Conservation (phyloP, 352 stramenopile genomes). For the Phytophthora ohioensis region DNA sequence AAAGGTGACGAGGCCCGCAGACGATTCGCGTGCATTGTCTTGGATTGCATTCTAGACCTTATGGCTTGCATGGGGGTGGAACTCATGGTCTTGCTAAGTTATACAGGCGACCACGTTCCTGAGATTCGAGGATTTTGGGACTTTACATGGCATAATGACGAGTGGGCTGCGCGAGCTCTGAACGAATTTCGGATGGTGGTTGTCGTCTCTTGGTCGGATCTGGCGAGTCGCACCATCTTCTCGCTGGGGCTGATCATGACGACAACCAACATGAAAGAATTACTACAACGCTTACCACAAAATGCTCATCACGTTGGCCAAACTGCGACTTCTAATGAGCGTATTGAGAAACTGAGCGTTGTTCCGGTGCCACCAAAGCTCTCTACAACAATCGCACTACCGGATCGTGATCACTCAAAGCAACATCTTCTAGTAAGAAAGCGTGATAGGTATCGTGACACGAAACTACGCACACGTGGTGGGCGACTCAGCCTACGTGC, state of each 20-base stretch:
- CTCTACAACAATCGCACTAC: too few relatives aligned
- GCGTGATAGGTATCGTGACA: background rate
- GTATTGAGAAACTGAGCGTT: background rate
- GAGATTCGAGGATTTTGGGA: constrained; percentile 9
- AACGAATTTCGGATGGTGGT: constrained; percentile 40
- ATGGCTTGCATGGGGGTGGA: constrained; percentile 27
- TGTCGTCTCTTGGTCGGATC: constrained; percentile 33
- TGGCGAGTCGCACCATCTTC: constrained; percentile 32
- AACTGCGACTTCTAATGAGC: too few relatives aligned
- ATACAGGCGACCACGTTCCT: constrained; percentile 12
- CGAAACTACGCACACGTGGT: background rate
- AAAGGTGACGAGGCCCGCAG: constrained; percentile 15
- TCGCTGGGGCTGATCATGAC: constrained; percentile 33
- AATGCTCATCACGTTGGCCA: too few relatives aligned
- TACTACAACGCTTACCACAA: constrained; percentile 3
- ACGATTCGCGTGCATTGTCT: constrained; percentile 21
- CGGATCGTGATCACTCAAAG: background rate
- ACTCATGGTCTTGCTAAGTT: constrained; percentile 22
- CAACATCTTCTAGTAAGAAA: background rate
- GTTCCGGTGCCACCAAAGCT: background rate
- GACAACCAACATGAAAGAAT: background rate
- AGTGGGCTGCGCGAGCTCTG: constrained; percentile 26
- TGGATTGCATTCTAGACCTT: constrained; percentile 7
- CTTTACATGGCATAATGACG: constrained; percentile 26
- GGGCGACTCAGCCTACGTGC: background rate